Evolutionary conservation across 1,284 basidiomycete species (phyloP).

Genomic region (Grifola frondosa): DNA sequence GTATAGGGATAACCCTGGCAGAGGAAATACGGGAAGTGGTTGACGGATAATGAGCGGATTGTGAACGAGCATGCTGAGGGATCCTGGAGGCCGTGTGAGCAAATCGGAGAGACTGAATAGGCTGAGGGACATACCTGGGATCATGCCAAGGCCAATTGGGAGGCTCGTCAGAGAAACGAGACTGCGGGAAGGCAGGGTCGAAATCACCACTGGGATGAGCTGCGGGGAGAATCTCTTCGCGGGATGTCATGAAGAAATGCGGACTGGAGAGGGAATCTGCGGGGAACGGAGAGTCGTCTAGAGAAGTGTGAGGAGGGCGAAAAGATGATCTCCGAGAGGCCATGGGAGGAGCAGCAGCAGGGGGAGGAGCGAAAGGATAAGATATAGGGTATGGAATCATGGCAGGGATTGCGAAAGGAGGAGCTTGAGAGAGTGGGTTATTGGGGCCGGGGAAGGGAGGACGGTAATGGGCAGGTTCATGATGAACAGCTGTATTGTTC

Average conservation of each 20-base stretch:
- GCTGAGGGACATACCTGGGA: neutral
- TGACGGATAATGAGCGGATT: constrained; percentile 14
- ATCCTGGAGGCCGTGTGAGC: no score
- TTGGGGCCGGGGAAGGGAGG: no score
- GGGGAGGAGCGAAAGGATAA: constrained; percentile 10
- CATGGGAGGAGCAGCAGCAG: constrained; percentile 8
- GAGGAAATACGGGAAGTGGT: constrained; percentile 4
- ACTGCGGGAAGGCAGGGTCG: constrained; percentile 4
- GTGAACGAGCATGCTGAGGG: constrained; percentile 13
- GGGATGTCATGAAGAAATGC: constrained; percentile 31
- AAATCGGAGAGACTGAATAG: constrained; percentile 5
- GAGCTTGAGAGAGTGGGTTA: constrained; percentile 6
- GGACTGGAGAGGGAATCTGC: constrained; percentile 35
- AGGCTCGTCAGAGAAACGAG: neutral
- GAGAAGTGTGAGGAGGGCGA: constrained; percentile 8
- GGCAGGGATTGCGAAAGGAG: constrained; percentile 7
- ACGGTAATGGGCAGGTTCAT: constrained; percentile 8
- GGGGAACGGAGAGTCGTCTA: constrained; percentile 39
- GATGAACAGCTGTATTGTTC: no score
- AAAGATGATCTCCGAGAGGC: no score
- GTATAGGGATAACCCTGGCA: constrained; percentile 14
- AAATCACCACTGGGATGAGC: constrained; percentile 10
- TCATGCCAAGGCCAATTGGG: neutral
- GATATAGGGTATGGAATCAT: constrained; percentile 10
- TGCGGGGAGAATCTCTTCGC: constrained; percentile 29